These are phyloP conservation scores for Phytophthora ramorum DNA, from an alignment of 352 stramenopile genomes.

Conservation along the genomic window DNA sequence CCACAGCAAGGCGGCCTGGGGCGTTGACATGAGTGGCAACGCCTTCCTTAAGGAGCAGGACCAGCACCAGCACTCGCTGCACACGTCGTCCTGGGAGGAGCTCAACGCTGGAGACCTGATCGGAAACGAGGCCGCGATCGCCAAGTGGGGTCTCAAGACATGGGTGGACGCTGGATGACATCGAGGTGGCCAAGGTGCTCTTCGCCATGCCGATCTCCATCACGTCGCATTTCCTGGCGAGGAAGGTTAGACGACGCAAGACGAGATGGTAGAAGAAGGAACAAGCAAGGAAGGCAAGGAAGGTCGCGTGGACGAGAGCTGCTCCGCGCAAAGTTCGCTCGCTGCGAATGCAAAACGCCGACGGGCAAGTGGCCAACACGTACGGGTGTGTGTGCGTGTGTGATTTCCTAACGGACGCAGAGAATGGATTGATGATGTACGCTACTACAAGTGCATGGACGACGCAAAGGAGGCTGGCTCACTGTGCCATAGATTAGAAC, in stretches of 20 bases:
- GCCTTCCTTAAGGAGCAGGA: no score
- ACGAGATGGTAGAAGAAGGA: no score
- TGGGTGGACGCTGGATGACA: slow-evolving; percentile 85
- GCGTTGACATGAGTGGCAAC: no score
- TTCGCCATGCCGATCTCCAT: slow-evolving; percentile 87
- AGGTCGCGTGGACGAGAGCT: background rate
- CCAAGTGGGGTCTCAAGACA: slow-evolving; percentile 81
- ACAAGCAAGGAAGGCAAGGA: no score
- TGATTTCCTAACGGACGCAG: background rate
- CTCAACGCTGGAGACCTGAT: slow-evolving; percentile 81
- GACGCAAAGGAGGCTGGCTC: background rate
- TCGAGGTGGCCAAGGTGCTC: slow-evolving; percentile 70
- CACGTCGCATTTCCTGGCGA: slow-evolving; percentile 90
- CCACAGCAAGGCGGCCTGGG: no score
- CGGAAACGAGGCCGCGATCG: slow-evolving; percentile 84
- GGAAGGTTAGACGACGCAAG: no score
- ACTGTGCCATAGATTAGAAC: background rate
- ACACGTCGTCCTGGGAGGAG: slow-evolving; percentile 87
- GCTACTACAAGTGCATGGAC: background rate
- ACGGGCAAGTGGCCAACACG: background rate
- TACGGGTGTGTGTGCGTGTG: background rate
- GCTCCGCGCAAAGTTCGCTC: background rate
- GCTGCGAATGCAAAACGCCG: background rate
- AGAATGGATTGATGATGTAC: background rate
- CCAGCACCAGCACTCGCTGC: slow-evolving; percentile 89